Percentiles rank a stretch among this genome's conserved stretches.
Conservation (phyloP, 1,139 yeast genomes). For the Sugiyamaella grinbergsii region DNA sequence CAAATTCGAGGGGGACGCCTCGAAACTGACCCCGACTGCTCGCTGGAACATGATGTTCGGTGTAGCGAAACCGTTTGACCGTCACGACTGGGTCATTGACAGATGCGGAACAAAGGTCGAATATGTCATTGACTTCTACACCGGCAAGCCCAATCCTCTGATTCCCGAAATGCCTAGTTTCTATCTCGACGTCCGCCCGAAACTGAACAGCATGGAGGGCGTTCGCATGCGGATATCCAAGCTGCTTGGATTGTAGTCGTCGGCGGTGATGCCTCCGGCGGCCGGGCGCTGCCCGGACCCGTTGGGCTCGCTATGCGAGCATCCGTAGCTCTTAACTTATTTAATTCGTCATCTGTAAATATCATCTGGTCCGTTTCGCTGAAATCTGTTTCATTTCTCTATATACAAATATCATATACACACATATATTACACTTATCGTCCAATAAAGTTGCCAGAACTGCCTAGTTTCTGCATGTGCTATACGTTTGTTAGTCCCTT, state of each 20-base stretch:
- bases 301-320: neutral
- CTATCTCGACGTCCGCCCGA: slow-evolving; percentile 88
- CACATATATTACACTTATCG: slow-evolving; percentile 13
- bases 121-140: slow-evolving; percentile 90
- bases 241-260: slow-evolving; percentile 54
- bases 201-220: slow-evolving; percentile 79
- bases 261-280: neutral
- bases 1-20: slow-evolving; percentile 85
- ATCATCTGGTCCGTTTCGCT: neutral
- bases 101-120: slow-evolving; percentile 83
- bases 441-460: slow-evolving; percentile 36
- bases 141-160: slow-evolving; percentile 57
- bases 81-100: slow-evolving; percentile 95
- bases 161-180: slow-evolving; percentile 59
- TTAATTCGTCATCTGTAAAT: slow-evolving; percentile 4
- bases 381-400: slow-evolving; percentile 2
- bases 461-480: slow-evolving; percentile 42
- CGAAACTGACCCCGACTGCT: slow-evolving; percentile 86
- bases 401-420: slow-evolving; percentile 18
- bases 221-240: slow-evolving; percentile 62
- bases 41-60: slow-evolving; percentile 69
- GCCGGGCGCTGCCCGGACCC: slow-evolving; percentile 1
- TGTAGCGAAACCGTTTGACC: slow-evolving; percentile 79
- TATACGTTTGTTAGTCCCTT: slow-evolving; percentile 25
- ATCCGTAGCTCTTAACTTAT: slow-evolving; percentile 8